Percentiles rank a stretch among this genome's conserved stretches.
phyloP scores from a whole-genome alignment of 176 grass and related monocot species.

The Aegilops speltoides region DNA sequence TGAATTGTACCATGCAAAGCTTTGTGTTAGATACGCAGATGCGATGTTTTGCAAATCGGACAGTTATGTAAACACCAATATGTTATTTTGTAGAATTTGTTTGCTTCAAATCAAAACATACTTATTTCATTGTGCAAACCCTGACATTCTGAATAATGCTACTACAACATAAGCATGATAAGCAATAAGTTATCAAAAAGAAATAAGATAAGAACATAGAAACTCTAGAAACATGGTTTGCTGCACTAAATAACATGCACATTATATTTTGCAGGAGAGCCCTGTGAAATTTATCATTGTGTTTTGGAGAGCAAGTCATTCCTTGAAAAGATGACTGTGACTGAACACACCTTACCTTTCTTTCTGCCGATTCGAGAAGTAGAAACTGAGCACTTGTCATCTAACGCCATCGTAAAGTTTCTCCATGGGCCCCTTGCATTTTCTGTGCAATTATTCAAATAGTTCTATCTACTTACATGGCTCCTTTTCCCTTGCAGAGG shows the following conservation, averaged over 20 bases:
- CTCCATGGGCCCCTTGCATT: not conserved
- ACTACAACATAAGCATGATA: not conserved
- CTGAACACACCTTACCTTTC: constrained; percentile 89
- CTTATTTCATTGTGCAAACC: not conserved
- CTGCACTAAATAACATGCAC: not conserved
- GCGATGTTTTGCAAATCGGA: constrained; percentile 1
- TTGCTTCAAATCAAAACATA: not conserved
- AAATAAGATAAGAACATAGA: not conserved
- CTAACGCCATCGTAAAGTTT: constrained; percentile 85
- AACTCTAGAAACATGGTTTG: constrained; percentile 15
- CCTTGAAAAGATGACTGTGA: constrained; percentile 94
- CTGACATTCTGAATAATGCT: constrained; percentile 18
- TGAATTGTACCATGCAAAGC: not conserved
- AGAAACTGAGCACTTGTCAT: constrained; percentile 85
- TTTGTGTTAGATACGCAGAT: not conserved
- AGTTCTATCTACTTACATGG: constrained; percentile 2
- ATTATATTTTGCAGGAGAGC: constrained; percentile 70
- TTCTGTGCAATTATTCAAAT: not conserved
- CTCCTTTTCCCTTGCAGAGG: constrained; percentile 51
- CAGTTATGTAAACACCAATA: not conserved
- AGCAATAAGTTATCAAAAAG: not conserved
- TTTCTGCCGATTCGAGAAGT: constrained; percentile 91
- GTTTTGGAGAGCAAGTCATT: constrained; percentile 98
- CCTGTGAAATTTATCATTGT: constrained; percentile 94
- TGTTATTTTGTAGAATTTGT: not conserved